Base-by-base conservation (phyloP, 2,329 filamentous ascomycete genomes). In the Sporothrix variecibatus region DNA sequence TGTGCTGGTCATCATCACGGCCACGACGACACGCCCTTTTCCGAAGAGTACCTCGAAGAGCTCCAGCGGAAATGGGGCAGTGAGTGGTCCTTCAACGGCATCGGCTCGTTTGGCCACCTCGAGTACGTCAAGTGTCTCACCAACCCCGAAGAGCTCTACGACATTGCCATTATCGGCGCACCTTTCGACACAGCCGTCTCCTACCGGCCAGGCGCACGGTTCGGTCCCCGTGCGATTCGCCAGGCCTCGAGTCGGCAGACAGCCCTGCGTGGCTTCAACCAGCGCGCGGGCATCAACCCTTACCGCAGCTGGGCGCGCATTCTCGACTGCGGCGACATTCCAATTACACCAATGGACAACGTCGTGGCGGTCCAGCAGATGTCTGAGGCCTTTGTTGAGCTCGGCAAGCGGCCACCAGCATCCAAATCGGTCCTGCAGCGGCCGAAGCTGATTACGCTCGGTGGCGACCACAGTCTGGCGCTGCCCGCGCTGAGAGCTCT, bases 301-400 rank as follows among this genome's bases (percentile, higher is more conserved):
- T 97, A 96, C 83, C 85, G 86, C 56, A 92, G 88, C 72, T 95
- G 93, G 92, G 92, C 93, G 0, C 90, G 85, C 53, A 89, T 97
- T 75, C 85, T 95, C 70, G 95, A 98, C 85, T 98, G 95, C 81
- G 95, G 95, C 65, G 95, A 97, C 81, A 94, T 97, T 73, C 94
- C 95, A 38, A 87, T 97, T 77, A 93, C 92, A 0, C 94, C 94
- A 0, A 92, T 97, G 78, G 94, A 97, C 84, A 97, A 97, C 81
- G 89, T 86, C 1, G 85, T 97, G 20, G 95, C 95, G 0, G 85
- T 95, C 72, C 85, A 87, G 62, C 95, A 97, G 83, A 97, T 97
- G 94, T 93, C 89, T 43, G 89, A 92, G 79, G 94, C 93, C 0
- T 94, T 93, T 81, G 84, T 87, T 7, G 92, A 95, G 82, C 89